Conservation (phyloP, 2,329 filamentous ascomycete species). For the Apiospora phragmitis region DNA sequence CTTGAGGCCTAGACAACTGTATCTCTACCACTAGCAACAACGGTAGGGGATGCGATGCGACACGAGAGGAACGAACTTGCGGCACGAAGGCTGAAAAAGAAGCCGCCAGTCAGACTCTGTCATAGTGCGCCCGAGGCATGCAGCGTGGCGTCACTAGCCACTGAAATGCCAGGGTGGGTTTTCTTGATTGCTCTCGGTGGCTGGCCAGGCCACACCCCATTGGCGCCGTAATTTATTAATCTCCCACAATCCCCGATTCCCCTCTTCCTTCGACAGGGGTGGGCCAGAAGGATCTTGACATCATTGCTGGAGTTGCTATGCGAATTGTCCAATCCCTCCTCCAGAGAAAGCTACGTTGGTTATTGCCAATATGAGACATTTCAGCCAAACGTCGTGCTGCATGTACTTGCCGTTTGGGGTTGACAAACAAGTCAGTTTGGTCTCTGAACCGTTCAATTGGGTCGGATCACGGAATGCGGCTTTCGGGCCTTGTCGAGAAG, state of each 20-base stretch:
- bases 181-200: constrained; percentile 1
- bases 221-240: not conserved
- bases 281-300: not conserved
- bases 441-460: not conserved
- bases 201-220: not conserved
- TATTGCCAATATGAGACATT: not conserved
- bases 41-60: not conserved
- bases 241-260: not conserved
- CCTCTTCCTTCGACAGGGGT: not conserved
- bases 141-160: constrained; percentile 7
- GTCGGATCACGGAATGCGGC: not conserved
- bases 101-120: not conserved
- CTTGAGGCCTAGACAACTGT: not conserved
- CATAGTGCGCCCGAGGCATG: not conserved
- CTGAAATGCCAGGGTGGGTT: not conserved
- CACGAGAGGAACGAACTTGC: not conserved
- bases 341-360: not conserved
- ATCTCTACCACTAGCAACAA: not conserved
- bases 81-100: not conserved
- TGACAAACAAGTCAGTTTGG: not conserved
- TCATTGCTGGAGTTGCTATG: not conserved
- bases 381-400: not conserved
- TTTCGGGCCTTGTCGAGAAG: not conserved
- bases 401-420: not conserved
- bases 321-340: not conserved